These are phyloP conservation scores for Rhodotorula toruloides DNA, from an alignment of 768 basidiomycete species.

Conservation along the genomic window DNA sequence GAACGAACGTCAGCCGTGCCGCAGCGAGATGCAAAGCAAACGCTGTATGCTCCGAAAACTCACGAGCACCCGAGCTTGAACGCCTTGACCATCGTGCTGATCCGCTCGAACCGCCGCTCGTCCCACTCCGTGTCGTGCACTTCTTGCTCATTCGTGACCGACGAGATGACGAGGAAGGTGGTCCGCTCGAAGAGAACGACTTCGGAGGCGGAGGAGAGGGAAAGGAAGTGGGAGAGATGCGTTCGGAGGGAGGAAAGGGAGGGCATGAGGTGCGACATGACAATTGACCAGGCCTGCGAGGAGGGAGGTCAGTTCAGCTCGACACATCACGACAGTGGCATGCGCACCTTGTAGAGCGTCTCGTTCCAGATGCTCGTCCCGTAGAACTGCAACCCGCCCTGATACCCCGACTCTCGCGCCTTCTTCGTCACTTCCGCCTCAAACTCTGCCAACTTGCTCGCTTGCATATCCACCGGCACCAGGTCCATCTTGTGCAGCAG, in stretches of 20 bases:
- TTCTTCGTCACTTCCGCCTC: conserved; percentile 43
- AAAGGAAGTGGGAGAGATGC: conserved; percentile 79
- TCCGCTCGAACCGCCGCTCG: conserved; percentile 51
- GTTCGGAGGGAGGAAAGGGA: conserved; percentile 82
- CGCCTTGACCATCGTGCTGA: conserved; percentile 79
- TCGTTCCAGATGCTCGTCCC: conserved; percentile 97
- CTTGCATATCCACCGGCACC: conserved; percentile 51
- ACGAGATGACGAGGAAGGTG: conserved; percentile 92
- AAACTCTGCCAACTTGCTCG: conserved; percentile 39
- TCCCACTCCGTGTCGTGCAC: conserved; percentile 47
- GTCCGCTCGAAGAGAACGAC: conserved; percentile 94
- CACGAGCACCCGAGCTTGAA: conserved; percentile 89
- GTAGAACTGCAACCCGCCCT: conserved; percentile 49
- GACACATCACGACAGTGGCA: too few relatives aligned
- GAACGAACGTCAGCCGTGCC: background rate
- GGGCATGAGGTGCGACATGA: conserved; percentile 93
- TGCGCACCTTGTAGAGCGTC: conserved; percentile 61
- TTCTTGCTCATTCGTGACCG: conserved; percentile 45
- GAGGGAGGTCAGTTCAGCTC: background rate
- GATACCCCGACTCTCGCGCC: conserved; percentile 61
- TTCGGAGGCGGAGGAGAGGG: conserved; percentile 82
- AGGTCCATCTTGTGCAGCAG: conserved; percentile 98
- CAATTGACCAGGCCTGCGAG: conserved; percentile 88
- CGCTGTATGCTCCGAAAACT: conserved; percentile 24
- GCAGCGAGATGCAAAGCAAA: background rate